phyloP scores from a whole-genome alignment of 371 early-diverging fungal genomes.

The Mucor lusitanicus region DNA sequence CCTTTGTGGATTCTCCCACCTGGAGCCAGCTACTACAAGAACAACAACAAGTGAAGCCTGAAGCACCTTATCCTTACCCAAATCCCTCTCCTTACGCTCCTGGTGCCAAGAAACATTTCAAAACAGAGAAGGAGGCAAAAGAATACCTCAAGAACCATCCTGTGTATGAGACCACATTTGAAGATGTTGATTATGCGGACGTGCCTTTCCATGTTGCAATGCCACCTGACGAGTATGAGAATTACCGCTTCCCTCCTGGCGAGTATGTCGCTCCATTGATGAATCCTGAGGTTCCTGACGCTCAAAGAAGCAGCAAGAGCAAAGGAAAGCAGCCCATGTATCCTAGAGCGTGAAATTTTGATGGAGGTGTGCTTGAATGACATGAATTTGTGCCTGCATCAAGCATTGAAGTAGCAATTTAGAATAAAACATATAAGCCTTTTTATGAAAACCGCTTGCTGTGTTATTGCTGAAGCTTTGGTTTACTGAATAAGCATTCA shows the following conservation, averaged over 20 bases:
- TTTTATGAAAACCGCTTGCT: too few species aligned
- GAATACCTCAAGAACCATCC: background rate
- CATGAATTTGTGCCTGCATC: background rate
- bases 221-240: background rate
- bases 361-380: background rate
- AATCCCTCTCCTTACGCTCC: background rate
- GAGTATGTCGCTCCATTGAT: background rate
- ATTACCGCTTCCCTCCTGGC: background rate
- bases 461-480: too few species aligned
- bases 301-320: too few species aligned
- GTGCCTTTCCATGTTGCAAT: background rate
- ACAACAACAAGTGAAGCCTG: too few species aligned
- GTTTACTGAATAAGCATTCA: too few species aligned
- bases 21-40: too few species aligned
- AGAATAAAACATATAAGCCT: background rate
- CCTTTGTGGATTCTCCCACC: too few species aligned
- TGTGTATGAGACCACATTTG: background rate
- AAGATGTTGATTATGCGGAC: background rate
- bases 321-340: too few species aligned
- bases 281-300: background rate
- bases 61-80: too few species aligned
- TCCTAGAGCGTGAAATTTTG: too few species aligned
- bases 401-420: background rate
- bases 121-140: background rate
- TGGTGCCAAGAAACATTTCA: background rate